phyloP scores from a whole-genome alignment of 805 yeast genomes.

The Metschnikowia peoriensis region DNA sequence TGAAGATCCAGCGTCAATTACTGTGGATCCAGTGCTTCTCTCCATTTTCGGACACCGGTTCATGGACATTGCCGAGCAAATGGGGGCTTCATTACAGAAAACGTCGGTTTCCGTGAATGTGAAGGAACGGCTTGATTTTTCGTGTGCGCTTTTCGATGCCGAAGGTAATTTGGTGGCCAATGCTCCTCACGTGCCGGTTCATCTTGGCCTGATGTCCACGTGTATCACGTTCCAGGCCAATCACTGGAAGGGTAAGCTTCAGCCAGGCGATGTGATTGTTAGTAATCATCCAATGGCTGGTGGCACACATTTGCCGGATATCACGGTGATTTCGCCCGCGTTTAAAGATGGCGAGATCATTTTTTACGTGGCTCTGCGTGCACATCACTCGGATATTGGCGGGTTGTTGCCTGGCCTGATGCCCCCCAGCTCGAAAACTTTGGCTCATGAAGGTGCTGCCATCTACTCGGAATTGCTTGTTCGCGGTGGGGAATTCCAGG shows the following conservation, averaged over 20 bases:
- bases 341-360: constrained; percentile 51
- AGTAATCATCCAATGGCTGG: constrained; percentile 45
- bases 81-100: constrained; percentile 46
- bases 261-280: constrained; percentile 43
- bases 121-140: constrained; percentile 44
- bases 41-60: constrained; percentile 22
- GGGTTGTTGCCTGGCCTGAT: constrained; percentile 89
- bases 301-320: constrained; percentile 48
- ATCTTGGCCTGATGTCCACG: constrained; percentile 48
- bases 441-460: constrained; percentile 90
- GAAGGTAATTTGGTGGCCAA: constrained; percentile 46
- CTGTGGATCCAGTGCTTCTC: constrained; percentile 20
- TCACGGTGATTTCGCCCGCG: constrained; percentile 90
- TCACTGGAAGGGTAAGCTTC: constrained; percentile 38
- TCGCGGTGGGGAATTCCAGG: constrained; percentile 67
- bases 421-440: constrained; percentile 86
- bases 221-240: constrained; percentile 43
- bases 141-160: constrained; percentile 44
- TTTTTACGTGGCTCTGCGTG: constrained; percentile 90
- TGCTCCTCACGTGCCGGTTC: constrained; percentile 48
- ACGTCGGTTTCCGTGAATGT: constrained; percentile 46
- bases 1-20: background rate
- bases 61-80: constrained; percentile 32
- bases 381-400: constrained; percentile 96
- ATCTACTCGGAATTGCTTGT: constrained; percentile 78